Evolutionary conservation across 306 rosid species (phyloP).

Genomic region (Mucuna pruriens): DNA sequence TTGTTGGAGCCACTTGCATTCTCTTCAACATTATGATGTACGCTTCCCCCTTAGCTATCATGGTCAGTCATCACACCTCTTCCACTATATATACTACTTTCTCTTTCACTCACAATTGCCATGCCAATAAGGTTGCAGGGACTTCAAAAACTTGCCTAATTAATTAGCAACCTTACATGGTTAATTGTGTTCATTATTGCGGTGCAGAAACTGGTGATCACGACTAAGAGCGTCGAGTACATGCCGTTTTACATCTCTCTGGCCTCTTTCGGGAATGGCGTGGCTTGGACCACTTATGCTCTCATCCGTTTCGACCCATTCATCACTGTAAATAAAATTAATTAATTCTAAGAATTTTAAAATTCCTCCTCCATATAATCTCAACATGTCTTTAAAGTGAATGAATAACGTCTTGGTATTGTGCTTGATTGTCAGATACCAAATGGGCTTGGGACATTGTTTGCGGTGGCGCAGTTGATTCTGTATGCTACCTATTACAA

Average conservation of each 20-base stretch:
- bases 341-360: not conserved
- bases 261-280: slow-evolving; percentile 69
- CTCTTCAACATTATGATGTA: slow-evolving; percentile 88
- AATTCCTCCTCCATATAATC: not conserved
- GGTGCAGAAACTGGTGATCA: slow-evolving; percentile 81
- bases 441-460: slow-evolving; percentile 73
- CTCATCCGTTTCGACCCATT: slow-evolving; percentile 76
- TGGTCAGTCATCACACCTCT: slow-evolving; percentile 49
- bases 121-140: too few relatives aligned
- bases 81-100: not conserved
- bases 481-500: slow-evolving; percentile 83
- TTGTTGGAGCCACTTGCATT: slow-evolving; percentile 72
- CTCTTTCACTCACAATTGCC: too few relatives aligned
- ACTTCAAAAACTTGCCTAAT: too few relatives aligned
- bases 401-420: not conserved
- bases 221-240: slow-evolving; percentile 84
- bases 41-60: slow-evolving; percentile 79
- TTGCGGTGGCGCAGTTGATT: slow-evolving; percentile 64
- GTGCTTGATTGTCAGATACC: slow-evolving; percentile 63
- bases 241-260: slow-evolving; percentile 86
- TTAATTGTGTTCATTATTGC: not conserved
- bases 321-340: slow-evolving; percentile 51
- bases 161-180: not conserved
- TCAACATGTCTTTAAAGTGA: not conserved
- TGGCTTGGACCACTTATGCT: slow-evolving; percentile 85